These are phyloP conservation scores for Eucalyptus sp. DNA, from an alignment of 345 rosid genomes.

Conservation along the genomic window DNA sequence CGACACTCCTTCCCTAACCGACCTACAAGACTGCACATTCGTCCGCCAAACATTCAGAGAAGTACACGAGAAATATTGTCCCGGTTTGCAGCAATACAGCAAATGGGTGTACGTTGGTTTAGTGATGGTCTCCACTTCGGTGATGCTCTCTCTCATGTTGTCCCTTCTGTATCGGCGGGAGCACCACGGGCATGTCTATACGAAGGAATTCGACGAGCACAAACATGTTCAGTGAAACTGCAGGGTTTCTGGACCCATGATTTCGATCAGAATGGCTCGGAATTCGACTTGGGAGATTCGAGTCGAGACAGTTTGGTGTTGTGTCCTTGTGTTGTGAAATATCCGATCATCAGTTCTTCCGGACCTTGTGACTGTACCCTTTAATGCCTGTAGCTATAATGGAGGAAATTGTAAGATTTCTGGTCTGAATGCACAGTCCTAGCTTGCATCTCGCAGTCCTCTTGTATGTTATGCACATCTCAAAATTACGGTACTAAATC, in stretches of 20 bases:
- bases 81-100: slow-evolving; percentile 45
- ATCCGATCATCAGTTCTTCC: neutral
- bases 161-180: slow-evolving; percentile 72
- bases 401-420: neutral
- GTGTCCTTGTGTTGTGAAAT: neutral
- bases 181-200: slow-evolving; percentile 27
- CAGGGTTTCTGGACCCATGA: neutral
- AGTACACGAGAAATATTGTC: slow-evolving; percentile 52
- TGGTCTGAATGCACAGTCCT: neutral
- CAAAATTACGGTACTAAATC: neutral
- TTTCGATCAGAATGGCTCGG: neutral
- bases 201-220: slow-evolving; percentile 3
- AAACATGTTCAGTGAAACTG: neutral
- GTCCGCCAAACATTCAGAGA: slow-evolving; percentile 62
- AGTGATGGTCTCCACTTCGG: slow-evolving; percentile 64
- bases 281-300: neutral
- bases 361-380: neutral
- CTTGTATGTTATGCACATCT: neutral
- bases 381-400: neutral
- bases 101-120: slow-evolving; percentile 56
- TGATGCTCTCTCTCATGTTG: slow-evolving; percentile 81
- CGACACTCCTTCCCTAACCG: slow-evolving; percentile 52
- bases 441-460: neutral
- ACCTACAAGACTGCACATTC: slow-evolving; percentile 75
- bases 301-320: neutral